These are phyloP conservation scores for Penicillium freii DNA, from an alignment of 2,329 filamentous ascomycete genomes.

Conservation along the genomic window DNA sequence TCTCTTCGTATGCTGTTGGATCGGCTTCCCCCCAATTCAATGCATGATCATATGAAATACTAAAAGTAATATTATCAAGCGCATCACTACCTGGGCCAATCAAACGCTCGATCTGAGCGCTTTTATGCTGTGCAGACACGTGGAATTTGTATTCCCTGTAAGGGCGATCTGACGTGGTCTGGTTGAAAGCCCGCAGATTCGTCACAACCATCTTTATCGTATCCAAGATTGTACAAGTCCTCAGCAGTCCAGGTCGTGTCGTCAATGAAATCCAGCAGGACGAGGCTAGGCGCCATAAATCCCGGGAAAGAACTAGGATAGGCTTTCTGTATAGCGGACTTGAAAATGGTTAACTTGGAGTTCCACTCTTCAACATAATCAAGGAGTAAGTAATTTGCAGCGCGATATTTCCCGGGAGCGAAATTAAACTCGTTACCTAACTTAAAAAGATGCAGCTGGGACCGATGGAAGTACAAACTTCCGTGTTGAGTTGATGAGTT, in stretches of 20 bases:
- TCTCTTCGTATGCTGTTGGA: slow-evolving; percentile 8
- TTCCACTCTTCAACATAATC: too few relatives aligned
- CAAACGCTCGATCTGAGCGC: not conserved
- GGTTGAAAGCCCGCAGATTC: slow-evolving; percentile 9
- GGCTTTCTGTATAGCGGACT: too few relatives aligned
- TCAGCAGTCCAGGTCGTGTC: not conserved
- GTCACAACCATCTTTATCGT: slow-evolving; percentile 5
- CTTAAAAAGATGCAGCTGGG: too few relatives aligned
- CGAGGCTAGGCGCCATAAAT: too few relatives aligned
- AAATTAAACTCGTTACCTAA: too few relatives aligned
- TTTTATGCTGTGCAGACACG: not conserved
- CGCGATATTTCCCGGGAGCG: too few relatives aligned
- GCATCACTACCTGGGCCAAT: slow-evolving; percentile 9
- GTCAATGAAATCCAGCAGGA: too few relatives aligned
- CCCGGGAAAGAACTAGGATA: too few relatives aligned
- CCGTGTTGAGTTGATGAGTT: too few relatives aligned
- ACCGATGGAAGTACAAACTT: too few relatives aligned
- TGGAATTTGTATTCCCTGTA: slow-evolving; percentile 7
- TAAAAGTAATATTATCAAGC: slow-evolving; percentile 10
- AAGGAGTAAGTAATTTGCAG: too few relatives aligned
- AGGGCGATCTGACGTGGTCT: slow-evolving; percentile 1
- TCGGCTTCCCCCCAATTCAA: slow-evolving; percentile 15
- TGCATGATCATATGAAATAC: slow-evolving; percentile 20
- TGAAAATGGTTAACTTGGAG: too few relatives aligned
- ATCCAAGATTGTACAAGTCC: slow-evolving; percentile 4